Percentiles rank a stretch among this genome's conserved stretches.
phyloP scores from a whole-genome alignment of 352 stramenopile species.

The Phytopythium boreale region DNA sequence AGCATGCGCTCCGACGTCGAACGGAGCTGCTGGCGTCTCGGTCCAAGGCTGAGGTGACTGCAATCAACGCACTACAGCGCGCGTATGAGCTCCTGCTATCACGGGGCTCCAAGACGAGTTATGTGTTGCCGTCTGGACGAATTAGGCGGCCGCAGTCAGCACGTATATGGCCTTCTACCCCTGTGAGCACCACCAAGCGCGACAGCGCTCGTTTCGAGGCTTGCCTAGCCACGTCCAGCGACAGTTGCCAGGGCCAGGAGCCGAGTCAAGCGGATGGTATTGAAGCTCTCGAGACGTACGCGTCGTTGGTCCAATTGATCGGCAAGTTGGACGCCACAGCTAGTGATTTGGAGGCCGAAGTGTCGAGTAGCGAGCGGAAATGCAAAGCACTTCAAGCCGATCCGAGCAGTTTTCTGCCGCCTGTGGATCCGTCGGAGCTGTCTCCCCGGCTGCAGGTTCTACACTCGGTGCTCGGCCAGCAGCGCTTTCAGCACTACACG shows the following conservation, averaged over 20 bases:
- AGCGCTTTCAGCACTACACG: conserved; percentile 39
- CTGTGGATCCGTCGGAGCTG: conserved; percentile 11
- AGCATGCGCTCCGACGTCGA: conserved; percentile 3
- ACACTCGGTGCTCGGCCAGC: conserved; percentile 42
- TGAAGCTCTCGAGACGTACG: background rate
- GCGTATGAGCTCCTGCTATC: background rate
- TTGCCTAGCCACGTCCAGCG: background rate
- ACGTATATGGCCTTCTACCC: background rate
- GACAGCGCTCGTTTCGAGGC: background rate
- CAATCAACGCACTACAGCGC: background rate
- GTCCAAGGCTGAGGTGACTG: conserved; percentile 9
- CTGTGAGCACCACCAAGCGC: conserved; percentile 6
- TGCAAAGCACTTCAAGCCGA: conserved; percentile 15
- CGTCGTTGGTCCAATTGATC: conserved; percentile 21
- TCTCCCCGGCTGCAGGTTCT: conserved; percentile 46
- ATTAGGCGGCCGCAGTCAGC: conserved; percentile 17
- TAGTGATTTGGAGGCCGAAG: conserved; percentile 18
- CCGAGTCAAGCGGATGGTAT: background rate
- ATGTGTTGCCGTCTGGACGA: background rate
- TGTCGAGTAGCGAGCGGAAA: conserved; percentile 16
- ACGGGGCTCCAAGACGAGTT: background rate
- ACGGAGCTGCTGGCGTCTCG: background rate
- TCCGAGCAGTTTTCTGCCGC: conserved; percentile 3
- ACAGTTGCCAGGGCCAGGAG: background rate
- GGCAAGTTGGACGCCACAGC: conserved; percentile 13